These are phyloP conservation scores for Geotrichum restrictum DNA, from an alignment of 1,139 yeast genomes.

Conservation along the genomic window DNA sequence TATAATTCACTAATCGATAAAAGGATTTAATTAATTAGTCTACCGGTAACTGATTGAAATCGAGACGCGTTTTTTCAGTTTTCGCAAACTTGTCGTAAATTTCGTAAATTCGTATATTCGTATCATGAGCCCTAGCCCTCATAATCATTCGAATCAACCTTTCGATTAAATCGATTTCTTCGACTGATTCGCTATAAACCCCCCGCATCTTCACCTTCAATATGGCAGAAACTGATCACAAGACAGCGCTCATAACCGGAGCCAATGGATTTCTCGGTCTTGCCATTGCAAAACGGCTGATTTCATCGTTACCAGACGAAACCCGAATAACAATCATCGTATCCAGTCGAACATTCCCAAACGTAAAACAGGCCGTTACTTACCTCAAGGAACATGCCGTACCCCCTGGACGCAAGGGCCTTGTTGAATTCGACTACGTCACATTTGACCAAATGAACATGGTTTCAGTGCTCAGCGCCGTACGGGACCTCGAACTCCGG, in stretches of 20 bases:
- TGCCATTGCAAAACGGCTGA: slow-evolving; percentile 73
- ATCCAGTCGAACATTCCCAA: slow-evolving; percentile 82
- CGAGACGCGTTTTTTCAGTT: no score
- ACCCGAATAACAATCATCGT: slow-evolving; percentile 70
- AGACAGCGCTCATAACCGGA: slow-evolving; percentile 58
- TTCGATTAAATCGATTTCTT: background rate
- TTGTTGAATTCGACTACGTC: slow-evolving; percentile 78
- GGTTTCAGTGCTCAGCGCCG: slow-evolving; percentile 77
- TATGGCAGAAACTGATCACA: slow-evolving; percentile 25
- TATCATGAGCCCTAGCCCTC: slow-evolving; percentile 54
- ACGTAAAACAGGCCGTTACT: slow-evolving; percentile 71
- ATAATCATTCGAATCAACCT: slow-evolving; percentile 13
- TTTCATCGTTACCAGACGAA: slow-evolving; percentile 53
- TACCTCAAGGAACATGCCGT: slow-evolving; percentile 52
- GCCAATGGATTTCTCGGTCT: slow-evolving; percentile 63
- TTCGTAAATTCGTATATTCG: slow-evolving; percentile 35
- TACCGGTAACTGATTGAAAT: no score
- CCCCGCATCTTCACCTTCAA: no score
- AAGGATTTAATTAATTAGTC: no score
- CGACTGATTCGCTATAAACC: no score
- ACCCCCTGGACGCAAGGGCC: slow-evolving; percentile 41
- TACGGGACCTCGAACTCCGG: slow-evolving; percentile 60
- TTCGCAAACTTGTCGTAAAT: no score
- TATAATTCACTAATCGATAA: no score
- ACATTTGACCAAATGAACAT: slow-evolving; percentile 85